phyloP scores from a whole-genome alignment of 768 basidiomycete species.

The Tulasnella sp. region DNA sequence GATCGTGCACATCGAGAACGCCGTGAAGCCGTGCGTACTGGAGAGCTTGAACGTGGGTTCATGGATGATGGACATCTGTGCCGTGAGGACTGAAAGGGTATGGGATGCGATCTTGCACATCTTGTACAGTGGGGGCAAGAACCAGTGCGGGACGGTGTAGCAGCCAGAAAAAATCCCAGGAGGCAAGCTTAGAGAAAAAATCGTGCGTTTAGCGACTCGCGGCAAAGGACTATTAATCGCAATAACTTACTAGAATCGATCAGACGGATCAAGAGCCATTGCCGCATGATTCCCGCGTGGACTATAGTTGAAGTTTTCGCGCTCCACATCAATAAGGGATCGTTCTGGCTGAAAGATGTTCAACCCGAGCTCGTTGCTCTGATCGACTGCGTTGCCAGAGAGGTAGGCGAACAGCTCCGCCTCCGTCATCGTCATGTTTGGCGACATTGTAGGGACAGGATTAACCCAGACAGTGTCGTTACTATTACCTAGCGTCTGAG shows the following conservation, averaged over 20 bases:
- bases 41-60: conserved; percentile 28
- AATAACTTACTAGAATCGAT: conserved; percentile 24
- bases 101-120: conserved; percentile 28
- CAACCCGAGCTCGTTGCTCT: conserved; percentile 9
- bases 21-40: conserved; percentile 27
- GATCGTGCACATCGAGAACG: conserved; percentile 30
- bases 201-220: neutral
- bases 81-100: conserved; percentile 26
- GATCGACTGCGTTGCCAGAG: neutral
- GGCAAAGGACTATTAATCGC: conserved; percentile 17
- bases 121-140: conserved; percentile 25
- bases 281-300: conserved; percentile 6
- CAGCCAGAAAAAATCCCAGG: conserved; percentile 26
- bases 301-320: neutral
- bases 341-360: conserved; percentile 13
- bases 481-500: neutral
- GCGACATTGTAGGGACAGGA: neutral
- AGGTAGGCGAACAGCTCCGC: conserved; percentile 8
- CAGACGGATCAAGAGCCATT: conserved; percentile 19
- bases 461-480: neutral
- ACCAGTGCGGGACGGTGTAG: conserved; percentile 29
- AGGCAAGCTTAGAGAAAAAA: conserved; percentile 20
- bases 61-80: conserved; percentile 31
- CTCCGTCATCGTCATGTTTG: conserved; percentile 2
- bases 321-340: conserved; percentile 1